Base-by-base conservation (phyloP, 2,329 filamentous ascomycete species). In the Tolypocladium tundrense region DNA sequence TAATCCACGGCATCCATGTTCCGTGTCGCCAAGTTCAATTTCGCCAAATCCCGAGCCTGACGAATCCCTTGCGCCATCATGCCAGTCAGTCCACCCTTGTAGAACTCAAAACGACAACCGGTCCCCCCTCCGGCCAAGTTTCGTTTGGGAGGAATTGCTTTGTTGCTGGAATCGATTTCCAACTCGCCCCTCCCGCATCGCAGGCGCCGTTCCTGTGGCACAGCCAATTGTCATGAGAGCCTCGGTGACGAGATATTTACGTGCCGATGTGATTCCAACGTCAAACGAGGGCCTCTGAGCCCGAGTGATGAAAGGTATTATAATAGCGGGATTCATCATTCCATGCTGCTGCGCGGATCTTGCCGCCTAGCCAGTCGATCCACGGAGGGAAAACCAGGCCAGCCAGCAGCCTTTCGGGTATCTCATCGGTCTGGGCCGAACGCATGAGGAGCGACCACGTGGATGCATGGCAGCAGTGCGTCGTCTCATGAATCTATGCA, bases 381-480 rank as follows among this genome's bases (percentile, higher is more conserved):
- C 24, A 27, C 3, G 24, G 9, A 3, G 21, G 14, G 31, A 35
- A 33, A 13, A 8, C 16, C 27, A 27, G 6, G 48, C 9, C 31
- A 21, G 16, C 16, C 27, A 31, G 6, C 27, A 31, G 27, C 27
- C 27, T 31, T 31, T 31, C 27, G 27, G 27, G 27, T 4, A 19
- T 4, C 8, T 43, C n/a, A 3, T 33, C 27, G 13, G 35, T 50
- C 16, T 21, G 24, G 37, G 2, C n/a, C 13, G 37, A 37, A 24
- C 56, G 56, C 56, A 40, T 53, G 14, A 53, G 21, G 31, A 57
- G 40, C 40, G 41, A 21, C 56, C 56, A 57, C 56, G 56, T 57
- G 56, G 56, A 33, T 52, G 40, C n/a, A 33, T 37, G 11, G 31
- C 14, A 48, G 10, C 43, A 48, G 31, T 52, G 31, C 31, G 19